Evolutionary conservation across 306 rosid species (phyloP).

Genomic region (Cucurbita maxima): DNA sequence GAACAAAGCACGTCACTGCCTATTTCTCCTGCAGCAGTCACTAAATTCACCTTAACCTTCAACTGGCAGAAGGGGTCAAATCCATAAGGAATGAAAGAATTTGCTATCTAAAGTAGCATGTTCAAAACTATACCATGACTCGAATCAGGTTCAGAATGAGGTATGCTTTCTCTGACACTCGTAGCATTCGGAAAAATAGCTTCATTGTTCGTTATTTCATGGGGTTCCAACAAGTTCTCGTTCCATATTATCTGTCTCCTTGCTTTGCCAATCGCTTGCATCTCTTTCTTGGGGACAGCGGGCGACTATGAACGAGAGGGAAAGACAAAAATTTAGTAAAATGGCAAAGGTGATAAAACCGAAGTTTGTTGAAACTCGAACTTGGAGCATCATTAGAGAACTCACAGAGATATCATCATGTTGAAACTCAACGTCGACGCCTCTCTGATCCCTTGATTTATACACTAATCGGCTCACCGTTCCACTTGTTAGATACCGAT

Average conservation of each 20-base stretch:
- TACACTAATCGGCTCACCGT: slow-evolving; percentile 21
- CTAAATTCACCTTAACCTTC: neutral
- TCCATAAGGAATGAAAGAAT: neutral
- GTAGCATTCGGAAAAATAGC: slow-evolving; percentile 13
- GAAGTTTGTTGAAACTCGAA: neutral
- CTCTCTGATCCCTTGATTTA: slow-evolving; percentile 14
- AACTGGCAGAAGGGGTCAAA: neutral
- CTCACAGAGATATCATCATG: slow-evolving; percentile 24
- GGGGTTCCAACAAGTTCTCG: slow-evolving; percentile 10
- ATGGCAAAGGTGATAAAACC: neutral
- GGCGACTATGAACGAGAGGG: slow-evolving; percentile 22
- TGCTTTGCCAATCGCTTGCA: slow-evolving; percentile 17
- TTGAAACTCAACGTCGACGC: slow-evolving; percentile 11
- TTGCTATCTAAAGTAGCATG: neutral
- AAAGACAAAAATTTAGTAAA: neutral
- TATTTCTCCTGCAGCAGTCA: neutral
- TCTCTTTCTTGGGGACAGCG: slow-evolving; percentile 24
- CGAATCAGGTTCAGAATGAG: neutral
- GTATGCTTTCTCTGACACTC: slow-evolving; percentile 9
- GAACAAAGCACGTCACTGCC: neutral
- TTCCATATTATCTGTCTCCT: slow-evolving; percentile 16
- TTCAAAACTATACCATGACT: slow-evolving; percentile 21
- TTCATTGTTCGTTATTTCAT: slow-evolving; percentile 21
- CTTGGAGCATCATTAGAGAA: neutral
- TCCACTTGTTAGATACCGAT: slow-evolving; percentile 36